A percentile compares a stretch with the other conserved stretches of the same genome.
Evolutionary conservation across 768 basidiomycete genomes (phyloP).

Genomic region (Suillus ampliporus): DNA sequence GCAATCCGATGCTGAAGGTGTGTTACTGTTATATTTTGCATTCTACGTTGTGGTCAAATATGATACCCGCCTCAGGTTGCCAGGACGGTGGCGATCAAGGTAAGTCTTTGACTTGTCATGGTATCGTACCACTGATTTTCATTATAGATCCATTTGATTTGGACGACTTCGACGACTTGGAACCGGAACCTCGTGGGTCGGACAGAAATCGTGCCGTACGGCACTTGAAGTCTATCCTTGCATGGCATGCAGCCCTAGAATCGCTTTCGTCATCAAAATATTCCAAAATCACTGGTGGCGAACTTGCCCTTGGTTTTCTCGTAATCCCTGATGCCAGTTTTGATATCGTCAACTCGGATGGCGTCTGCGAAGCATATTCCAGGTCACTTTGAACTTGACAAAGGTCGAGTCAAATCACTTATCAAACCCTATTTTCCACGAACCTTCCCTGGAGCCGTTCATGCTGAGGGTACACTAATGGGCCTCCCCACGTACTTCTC

Average conservation of each 20-base stretch:
- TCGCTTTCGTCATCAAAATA: background rate
- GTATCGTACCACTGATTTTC: background rate
- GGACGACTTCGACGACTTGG: background rate
- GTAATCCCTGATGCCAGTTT: background rate
- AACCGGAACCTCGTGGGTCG: background rate
- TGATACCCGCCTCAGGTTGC: background rate
- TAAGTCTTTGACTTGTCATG: background rate
- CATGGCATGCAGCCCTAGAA: background rate
- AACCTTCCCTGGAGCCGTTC: background rate
- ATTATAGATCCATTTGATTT: background rate
- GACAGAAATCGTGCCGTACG: background rate
- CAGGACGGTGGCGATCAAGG: background rate
- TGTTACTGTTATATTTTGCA: background rate
- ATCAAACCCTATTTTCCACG: background rate
- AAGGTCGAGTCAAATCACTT: background rate
- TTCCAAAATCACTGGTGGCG: background rate
- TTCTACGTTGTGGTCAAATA: background rate
- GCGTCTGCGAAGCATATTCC: background rate
- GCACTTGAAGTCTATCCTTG: background rate
- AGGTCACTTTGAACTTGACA: too few relatives aligned
- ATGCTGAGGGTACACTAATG: background rate
- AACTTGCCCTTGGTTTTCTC: background rate
- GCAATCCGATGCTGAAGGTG: background rate
- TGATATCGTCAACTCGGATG: background rate
- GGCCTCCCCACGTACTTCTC: slow-evolving; percentile 3